Base-by-base conservation (phyloP, 2,329 filamentous ascomycete genomes). In the Phialemonium atrogriseum region DNA sequence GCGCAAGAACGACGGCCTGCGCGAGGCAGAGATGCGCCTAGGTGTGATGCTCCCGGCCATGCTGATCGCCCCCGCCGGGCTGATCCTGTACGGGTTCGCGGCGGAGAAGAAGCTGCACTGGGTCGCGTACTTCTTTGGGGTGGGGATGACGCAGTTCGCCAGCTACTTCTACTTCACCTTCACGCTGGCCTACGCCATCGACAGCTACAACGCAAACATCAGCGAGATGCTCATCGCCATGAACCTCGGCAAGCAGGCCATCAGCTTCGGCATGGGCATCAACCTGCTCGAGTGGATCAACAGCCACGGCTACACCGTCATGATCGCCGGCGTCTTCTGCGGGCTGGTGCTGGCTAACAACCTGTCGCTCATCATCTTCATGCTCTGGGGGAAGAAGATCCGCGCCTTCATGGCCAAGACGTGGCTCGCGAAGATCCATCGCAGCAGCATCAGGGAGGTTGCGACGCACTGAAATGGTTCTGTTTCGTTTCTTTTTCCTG, bases 161-260 rank as follows among this genome's bases (percentile, higher is more conserved):
- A 57, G 57, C 4, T 73, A 70, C 49, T 73, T 72, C 42, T 73
- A 62, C 48, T 72, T 72, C 47, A 67, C 64, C 10, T 72, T 76
- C 43, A 69, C 70, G 9, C 58, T 79, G 7, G 73, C 72, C 3
- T 77, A 78, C 43, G 71, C 73, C 2, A 66, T 77, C 22, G 73
- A 77, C 45, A 68, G 62, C 32, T 73, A 77, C 49, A 67, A 65
- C 13, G 58, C 64, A 20, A 73, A 76, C 41, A 68, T 71, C n/a
- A 68, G 64, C 15, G 73, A 77, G 52, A 76, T 77, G 72, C 60
- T 77, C 9, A 77, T 73, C 37, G 67, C 68, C 4, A 72, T 72
- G 60, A 71, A 71, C 40, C 45, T 73, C n/a, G 68, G 68, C 9
- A 72, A 72, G 46, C 67, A 72, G 49, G 65, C 67, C 3, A 68